These are phyloP conservation scores for Diplodia corticola DNA, from an alignment of 2,329 filamentous ascomycete species.

Conservation along the genomic window DNA sequence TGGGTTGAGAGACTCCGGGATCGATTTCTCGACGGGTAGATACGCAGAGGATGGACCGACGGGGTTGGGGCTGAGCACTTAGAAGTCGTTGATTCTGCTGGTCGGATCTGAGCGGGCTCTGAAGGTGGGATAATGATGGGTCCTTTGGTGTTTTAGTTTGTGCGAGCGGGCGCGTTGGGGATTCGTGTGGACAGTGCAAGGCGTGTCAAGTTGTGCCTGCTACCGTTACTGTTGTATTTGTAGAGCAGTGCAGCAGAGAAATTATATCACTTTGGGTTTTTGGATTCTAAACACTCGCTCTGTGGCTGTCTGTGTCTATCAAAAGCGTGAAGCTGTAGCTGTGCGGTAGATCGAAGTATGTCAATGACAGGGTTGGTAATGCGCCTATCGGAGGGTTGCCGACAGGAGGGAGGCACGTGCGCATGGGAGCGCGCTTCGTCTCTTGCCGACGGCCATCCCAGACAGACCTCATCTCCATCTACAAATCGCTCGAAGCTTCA, in stretches of 20 bases:
- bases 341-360: background rate
- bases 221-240: background rate
- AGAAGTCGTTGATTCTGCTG: background rate
- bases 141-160: background rate
- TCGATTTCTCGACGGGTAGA: background rate
- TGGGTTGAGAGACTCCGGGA: conserved; percentile 6
- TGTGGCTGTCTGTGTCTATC: too few relatives aligned
- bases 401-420: conserved; percentile 1
- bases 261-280: background rate
- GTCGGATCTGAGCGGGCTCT: background rate
- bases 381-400: background rate
- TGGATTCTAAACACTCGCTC: background rate
- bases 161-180: background rate
- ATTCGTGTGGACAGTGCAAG: background rate
- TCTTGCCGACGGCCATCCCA: background rate
- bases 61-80: conserved; percentile 13
- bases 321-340: background rate
- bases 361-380: too few relatives aligned
- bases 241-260: background rate
- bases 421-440: background rate
- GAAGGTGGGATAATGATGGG: background rate
- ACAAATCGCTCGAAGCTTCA: background rate
- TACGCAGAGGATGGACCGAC: background rate
- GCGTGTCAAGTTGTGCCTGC: background rate
- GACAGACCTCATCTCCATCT: background rate